Conservation (phyloP, 2,329 filamentous ascomycete genomes). For the Cladosporium sp. region DNA sequence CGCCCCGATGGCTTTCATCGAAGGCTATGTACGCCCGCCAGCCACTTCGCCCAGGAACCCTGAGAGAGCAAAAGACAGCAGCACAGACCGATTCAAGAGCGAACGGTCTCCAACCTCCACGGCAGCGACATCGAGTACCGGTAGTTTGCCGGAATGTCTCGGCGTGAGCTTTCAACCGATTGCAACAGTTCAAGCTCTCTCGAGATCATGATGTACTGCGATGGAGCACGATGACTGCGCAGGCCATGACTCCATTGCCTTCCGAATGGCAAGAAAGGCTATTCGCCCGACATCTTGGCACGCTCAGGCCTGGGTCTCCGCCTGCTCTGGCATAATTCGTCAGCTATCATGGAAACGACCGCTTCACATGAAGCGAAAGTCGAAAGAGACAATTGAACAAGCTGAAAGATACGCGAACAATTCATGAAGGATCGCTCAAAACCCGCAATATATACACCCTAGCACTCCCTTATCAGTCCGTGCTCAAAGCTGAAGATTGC, state of each 20-base stretch:
- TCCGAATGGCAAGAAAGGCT: background rate
- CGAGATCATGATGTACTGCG: background rate
- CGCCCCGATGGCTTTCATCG: background rate
- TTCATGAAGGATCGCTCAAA: background rate
- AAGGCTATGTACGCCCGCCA: background rate
- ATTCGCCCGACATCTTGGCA: background rate
- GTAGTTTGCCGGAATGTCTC: conserved; percentile 1
- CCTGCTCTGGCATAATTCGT: background rate
- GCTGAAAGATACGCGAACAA: background rate
- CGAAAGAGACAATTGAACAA: background rate
- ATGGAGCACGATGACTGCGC: background rate
- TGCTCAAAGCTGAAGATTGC: conserved; percentile 1
- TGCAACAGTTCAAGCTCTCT: background rate
- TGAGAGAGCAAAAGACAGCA: background rate
- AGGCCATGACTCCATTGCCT: background rate
- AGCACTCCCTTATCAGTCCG: conserved; percentile 4
- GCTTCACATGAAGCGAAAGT: background rate
- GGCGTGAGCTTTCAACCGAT: background rate
- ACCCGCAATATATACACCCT: background rate
- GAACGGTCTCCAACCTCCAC: conserved; percentile 1
- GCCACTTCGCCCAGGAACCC: background rate
- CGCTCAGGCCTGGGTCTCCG: background rate
- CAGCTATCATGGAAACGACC: background rate
- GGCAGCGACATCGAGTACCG: background rate
- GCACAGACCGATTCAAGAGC: background rate